Evolutionary conservation across 192 early-diverging fungal genomes (phyloP), one percentile per base, ranked within the genome.

Genomic region (Paraglomus occultum): DNA sequence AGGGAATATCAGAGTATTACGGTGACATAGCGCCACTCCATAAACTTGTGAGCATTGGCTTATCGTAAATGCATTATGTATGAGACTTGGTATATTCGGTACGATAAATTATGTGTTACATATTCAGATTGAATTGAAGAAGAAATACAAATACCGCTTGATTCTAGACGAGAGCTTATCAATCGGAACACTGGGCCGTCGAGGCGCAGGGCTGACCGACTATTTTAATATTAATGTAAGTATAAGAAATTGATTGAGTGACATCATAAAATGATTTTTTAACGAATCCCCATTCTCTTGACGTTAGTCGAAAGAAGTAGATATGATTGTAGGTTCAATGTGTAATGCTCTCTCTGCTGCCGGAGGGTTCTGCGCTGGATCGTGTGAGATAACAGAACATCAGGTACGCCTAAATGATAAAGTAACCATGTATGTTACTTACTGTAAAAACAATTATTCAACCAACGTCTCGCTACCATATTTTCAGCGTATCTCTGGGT

Each of bases 121-220:
- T 70, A 8, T 62, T 1, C 60, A 84, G 77, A 80, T 98, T 51
- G 94, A 89, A 54, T 76, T 99, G 63, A 99, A 96, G 83, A 84
- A 92, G 53, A 88, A 91, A 76, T 95, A 94, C 90, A 97, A 99
- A 87, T 99, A 92, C 83, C 84, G 96, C 20, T 81, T 99, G 44
- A 92, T 99, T 70, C 77, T 99, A 55, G 96, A 99, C 71, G 96
- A 99, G 78, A 88, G 87, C 61, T 81, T 87, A 63, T 96, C 94
- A 0, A 84, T 99, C 81, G 96, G 96, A 51, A 82, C 91, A 9
- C 58, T 99, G 23, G 95, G 95, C 45, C 82, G 87, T 74, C 85
- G 84, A 12, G 96, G 96, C n/a, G 86, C 86, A 20, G 96, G 96
- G 49, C 74, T 95, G 61, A 90, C 93, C 18, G 94, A 95, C 63